Percentiles rank a stretch among this genome's conserved stretches.
Conservation (phyloP, 257 asterid genomes). For the Prunella vulgaris region DNA sequence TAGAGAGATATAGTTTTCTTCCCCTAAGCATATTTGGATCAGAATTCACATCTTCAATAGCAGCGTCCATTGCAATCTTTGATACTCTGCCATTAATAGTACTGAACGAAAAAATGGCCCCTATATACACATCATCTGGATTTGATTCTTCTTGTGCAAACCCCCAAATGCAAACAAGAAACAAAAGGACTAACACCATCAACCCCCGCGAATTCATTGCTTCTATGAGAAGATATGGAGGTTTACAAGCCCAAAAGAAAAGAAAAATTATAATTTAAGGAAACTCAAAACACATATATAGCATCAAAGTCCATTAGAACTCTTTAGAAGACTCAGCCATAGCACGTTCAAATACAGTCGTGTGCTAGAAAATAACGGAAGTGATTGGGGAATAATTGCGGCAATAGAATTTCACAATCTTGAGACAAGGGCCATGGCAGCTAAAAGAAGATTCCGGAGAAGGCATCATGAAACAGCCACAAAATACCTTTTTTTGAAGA, state of each 20-base stretch:
- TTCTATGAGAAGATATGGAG: neutral
- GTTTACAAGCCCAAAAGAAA: slow-evolving; percentile 4
- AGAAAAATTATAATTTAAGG: neutral
- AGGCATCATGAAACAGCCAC: slow-evolving; percentile 15
- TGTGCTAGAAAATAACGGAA: too few species aligned
- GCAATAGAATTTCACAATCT: slow-evolving; percentile 1
- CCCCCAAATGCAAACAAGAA: slow-evolving; percentile 22
- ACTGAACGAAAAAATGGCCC: slow-evolving; percentile 59
- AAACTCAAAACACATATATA: neutral
- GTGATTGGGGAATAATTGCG: neutral
- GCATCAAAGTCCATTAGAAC: neutral
- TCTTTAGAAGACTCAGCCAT: neutral
- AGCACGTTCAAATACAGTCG: neutral
- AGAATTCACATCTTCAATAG: slow-evolving; percentile 70
- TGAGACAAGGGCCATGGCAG: slow-evolving; percentile 8
- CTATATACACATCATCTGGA: slow-evolving; percentile 46
- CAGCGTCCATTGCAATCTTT: slow-evolving; percentile 72
- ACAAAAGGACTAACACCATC: slow-evolving; percentile 17
- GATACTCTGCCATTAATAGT: slow-evolving; percentile 63
- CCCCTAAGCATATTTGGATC: slow-evolving; percentile 53
- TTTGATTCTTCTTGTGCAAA: slow-evolving; percentile 25
- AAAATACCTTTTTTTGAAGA: slow-evolving; percentile 10
- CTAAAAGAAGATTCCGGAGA: slow-evolving; percentile 22
- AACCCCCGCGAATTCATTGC: slow-evolving; percentile 26
- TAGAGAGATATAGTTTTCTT: slow-evolving; percentile 45